Base-by-base conservation (phyloP, 2,329 filamentous ascomycete species). In the Phyllachora maydis region DNA sequence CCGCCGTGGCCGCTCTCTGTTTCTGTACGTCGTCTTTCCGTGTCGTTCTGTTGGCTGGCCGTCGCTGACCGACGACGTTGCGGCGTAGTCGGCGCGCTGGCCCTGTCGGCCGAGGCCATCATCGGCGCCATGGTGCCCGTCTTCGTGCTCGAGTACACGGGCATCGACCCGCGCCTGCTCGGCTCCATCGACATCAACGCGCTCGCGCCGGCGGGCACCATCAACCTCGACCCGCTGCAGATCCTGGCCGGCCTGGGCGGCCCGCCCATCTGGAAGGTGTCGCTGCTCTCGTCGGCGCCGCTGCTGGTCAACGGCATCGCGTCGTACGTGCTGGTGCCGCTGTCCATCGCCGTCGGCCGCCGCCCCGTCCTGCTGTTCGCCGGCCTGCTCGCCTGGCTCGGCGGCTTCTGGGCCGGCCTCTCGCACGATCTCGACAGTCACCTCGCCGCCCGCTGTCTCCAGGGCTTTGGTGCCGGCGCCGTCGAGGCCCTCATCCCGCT, bases 121-220 rank as follows among this genome's bases (percentile, higher is more conserved):
- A 35, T 47, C 22, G 40, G 36, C 16, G 32, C 33, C 4, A 31
- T 46, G 17, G 30, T 45, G 8, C 44, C 45, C 18, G 35, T 47
- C 14, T 47, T 45, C 26, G 30, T 41, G 6, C 35, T 47, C 24
- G 39, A 46, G 29, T 49, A 47, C 23, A 37, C 40, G 8, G 42
- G 43, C 14, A 33, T 43, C 12, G 34, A 40, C 29, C 35, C 41
- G 4, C 31, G 38, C 16, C 34, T 43, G 13, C 31, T 46, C 11
- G 38, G 32, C 18, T 30, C 36, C 16, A 27, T 34, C 15, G 36
- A 41, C 13, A 33, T 39, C 18, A 22, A 19, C 17, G 16, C 25
- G 5, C 23, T 26, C 5, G 14, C 21, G 19, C 26, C 33, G 11
- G 28, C 25, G n/a, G 32, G 26, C n/a, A 25, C 27, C 24, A 30